Percentiles rank a stretch among this genome's conserved stretches.
phyloP scores from a whole-genome alignment of 768 basidiomycete species.

The Phaffia tasmanica region DNA sequence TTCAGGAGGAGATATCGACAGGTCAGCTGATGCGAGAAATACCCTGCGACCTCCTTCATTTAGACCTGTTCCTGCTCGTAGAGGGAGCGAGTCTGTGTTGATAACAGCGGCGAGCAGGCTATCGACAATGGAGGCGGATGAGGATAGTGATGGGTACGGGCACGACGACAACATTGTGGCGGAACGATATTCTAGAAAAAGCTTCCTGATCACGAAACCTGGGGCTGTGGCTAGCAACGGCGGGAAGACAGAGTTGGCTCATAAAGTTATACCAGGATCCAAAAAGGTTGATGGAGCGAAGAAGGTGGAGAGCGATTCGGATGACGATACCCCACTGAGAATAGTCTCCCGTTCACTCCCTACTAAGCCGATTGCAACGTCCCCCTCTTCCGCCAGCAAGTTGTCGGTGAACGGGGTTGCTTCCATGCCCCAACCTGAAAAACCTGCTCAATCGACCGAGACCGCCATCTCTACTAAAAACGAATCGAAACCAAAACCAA shows the following conservation, averaged over 20 bases:
- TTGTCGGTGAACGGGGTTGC: background rate
- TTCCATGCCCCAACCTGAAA: background rate
- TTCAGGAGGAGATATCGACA: conserved; percentile 4
- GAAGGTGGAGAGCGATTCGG: background rate
- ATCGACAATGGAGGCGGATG: conserved; percentile 5
- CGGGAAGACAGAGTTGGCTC: background rate
- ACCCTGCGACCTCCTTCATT: background rate
- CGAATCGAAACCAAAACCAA: background rate
- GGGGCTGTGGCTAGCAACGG: no score
- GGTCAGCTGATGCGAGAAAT: background rate
- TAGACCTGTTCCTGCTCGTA: background rate
- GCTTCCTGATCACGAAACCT: no score
- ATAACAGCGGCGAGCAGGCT: background rate
- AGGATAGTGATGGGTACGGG: conserved; percentile 21
- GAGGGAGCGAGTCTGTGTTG: conserved; percentile 13
- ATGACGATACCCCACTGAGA: conserved; percentile 1
- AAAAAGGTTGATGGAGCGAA: no score
- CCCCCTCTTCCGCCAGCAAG: background rate
- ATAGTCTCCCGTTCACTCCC: background rate
- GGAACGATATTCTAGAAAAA: background rate
- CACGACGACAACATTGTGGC: conserved; percentile 2
- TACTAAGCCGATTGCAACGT: background rate
- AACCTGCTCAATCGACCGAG: background rate
- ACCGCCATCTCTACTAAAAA: background rate
- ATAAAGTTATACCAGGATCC: background rate